Evolutionary conservation across 768 basidiomycete genomes (phyloP).

Genomic region (Saitozyma sp.): DNA sequence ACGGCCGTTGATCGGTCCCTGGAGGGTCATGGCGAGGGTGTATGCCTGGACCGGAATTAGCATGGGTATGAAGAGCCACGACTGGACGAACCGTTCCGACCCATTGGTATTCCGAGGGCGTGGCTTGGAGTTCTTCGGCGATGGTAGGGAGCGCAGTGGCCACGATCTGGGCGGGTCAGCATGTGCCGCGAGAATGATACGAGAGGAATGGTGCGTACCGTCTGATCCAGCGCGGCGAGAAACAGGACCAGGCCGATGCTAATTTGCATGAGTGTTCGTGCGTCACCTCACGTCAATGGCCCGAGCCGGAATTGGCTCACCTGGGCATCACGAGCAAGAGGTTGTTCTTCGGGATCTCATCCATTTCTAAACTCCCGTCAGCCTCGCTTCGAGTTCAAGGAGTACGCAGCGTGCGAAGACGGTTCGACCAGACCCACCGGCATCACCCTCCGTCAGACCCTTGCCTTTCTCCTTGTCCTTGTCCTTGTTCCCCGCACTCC

Average conservation of each 20-base stretch:
- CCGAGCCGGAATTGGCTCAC: conserved; percentile 15
- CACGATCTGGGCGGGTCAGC: conserved; percentile 21
- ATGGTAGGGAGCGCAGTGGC: conserved; percentile 46
- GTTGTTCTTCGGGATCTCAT: conserved; percentile 44
- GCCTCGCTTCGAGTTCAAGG: neutral
- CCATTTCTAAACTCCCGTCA: conserved; percentile 28
- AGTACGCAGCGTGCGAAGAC: neutral
- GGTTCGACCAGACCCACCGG: conserved; percentile 7
- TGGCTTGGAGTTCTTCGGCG: conserved; percentile 38
- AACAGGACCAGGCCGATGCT: conserved; percentile 38
- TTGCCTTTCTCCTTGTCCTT: conserved; percentile 15
- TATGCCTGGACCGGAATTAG: conserved; percentile 23
- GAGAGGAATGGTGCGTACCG: conserved; percentile 15
- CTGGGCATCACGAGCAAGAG: conserved; percentile 39
- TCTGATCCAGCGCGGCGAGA: conserved; percentile 41
- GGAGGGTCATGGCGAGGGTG: conserved; percentile 35
- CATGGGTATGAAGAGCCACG: conserved; percentile 6
- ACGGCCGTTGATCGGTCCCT: conserved; percentile 44
- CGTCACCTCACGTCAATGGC: neutral
- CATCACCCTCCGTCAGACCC: conserved; percentile 31
- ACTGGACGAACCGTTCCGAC: conserved; percentile 36
- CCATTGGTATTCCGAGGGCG: conserved; percentile 45
- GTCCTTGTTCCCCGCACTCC: conserved; percentile 2
- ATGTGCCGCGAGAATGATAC: neutral
- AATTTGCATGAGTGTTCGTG: neutral